These are phyloP conservation scores for Thymus mandschuricus DNA, from an alignment of 257 asterid genomes.

Conservation along the genomic window DNA sequence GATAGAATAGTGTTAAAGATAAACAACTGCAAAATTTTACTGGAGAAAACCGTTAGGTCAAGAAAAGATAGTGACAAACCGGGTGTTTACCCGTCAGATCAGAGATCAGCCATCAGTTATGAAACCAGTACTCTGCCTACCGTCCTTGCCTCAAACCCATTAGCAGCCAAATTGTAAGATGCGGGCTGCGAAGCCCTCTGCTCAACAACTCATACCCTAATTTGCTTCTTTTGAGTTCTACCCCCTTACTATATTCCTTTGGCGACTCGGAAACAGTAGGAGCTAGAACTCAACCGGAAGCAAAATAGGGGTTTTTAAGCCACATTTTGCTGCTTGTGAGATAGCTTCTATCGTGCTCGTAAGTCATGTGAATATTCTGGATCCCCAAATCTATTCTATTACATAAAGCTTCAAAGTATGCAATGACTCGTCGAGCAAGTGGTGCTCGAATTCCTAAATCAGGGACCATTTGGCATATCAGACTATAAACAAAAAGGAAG, in stretches of 20 bases:
- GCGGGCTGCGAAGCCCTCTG: too few relatives aligned
- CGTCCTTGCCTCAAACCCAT: neutral
- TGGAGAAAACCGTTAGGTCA: neutral
- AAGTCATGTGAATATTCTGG: neutral
- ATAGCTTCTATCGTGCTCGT: too few relatives aligned
- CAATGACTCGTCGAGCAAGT: neutral
- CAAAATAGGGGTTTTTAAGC: too few relatives aligned
- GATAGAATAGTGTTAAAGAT: neutral
- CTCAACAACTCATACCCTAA: too few relatives aligned
- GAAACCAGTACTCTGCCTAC: neutral
- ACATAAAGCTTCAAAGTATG: neutral
- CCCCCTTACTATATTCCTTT: too few relatives aligned
- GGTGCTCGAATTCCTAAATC: neutral
- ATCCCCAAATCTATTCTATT: neutral
- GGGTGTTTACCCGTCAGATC: neutral
- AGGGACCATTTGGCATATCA: conserved; percentile 1
- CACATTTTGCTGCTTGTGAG: too few relatives aligned
- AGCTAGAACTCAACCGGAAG: too few relatives aligned
- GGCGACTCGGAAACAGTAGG: too few relatives aligned
- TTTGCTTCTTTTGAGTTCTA: too few relatives aligned
- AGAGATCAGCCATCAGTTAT: neutral
- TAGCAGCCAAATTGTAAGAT: too few relatives aligned
- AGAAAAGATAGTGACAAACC: neutral
- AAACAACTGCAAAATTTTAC: neutral
- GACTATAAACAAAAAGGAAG: neutral